Evolutionary conservation across 2,329 filamentous ascomycete species (phyloP), one percentile per base, ranked within the genome.

Genomic region (Septoria linicola): DNA sequence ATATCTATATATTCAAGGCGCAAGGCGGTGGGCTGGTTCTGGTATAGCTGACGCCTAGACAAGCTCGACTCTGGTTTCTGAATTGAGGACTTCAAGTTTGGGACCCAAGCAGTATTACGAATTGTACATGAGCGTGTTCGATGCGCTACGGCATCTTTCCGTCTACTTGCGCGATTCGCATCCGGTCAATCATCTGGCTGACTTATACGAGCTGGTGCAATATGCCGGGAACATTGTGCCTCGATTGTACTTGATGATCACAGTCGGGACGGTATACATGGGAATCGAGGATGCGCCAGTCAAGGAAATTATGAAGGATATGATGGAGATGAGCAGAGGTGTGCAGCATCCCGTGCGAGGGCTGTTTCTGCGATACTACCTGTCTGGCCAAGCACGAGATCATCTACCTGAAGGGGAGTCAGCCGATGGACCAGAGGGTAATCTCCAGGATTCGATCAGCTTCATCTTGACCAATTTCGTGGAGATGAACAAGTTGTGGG

Each of bases 91-190:
- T 3, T 95, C 91, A 71, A 96, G 89, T 65, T 81, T 99, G 44
- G 90, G 93, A n/a, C 93, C 93, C 27, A 99, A 99, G 73, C 93
- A 99, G 73, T 99, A 99, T 77, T 99, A 99, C 73, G 95, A 99
- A 77, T 82, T 99, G 52, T 99, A 99, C 76, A 99, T 99, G 93
- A 83, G 93, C 60, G 90, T 99, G 57, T 99, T 99, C 73, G 93
- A 99, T 77, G 92, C 95, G 59, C 76, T 99, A 69, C 90, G 93
- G 70, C 92, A 97, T 73, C 84, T 99, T 46, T 95, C 93, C 48
- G 89, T 95, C 59, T 95, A 96, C 73, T 85, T 99, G 37, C 91
- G 90, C 73, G 93, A 99, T 70, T 96, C 91, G 67, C 93, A 99
- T 72, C 93, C 93, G 3, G 88, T 95, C 61, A 97, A 99, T 71